Evolutionary conservation across 345 rosid genomes (phyloP).

Genomic region (Pugionium cornutum): DNA sequence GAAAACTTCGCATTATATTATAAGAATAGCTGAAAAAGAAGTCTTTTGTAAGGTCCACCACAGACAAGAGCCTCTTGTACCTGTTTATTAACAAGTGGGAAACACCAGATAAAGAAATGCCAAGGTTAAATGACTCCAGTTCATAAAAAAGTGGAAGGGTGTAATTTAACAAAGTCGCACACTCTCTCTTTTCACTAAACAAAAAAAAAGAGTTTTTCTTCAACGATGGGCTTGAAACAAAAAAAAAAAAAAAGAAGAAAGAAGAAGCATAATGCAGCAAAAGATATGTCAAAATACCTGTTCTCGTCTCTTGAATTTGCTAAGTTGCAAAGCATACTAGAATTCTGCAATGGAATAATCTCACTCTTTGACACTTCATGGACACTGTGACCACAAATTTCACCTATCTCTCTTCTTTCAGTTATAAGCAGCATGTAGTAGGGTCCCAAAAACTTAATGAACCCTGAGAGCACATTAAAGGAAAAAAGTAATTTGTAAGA

Average conservation of each 20-base stretch:
- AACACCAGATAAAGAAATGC: conserved; percentile 10
- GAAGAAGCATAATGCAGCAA: not conserved
- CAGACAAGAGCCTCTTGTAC: conserved; percentile 94
- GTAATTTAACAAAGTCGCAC: not conserved
- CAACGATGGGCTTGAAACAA: not conserved
- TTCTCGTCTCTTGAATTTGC: conserved; percentile 65
- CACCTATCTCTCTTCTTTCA: conserved; percentile 81
- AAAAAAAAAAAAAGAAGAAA: not conserved
- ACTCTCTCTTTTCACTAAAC: conserved; percentile 17
- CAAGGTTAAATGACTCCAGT: conserved; percentile 16
- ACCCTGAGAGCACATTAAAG: conserved; percentile 54
- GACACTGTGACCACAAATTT: conserved; percentile 80
- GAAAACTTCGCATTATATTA: conserved; percentile 92
- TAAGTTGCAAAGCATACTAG: conserved; percentile 48
- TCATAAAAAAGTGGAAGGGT: not conserved
- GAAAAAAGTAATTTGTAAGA: not conserved
- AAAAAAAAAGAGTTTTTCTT: conserved; percentile 11
- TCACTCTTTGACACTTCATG: conserved; percentile 79
- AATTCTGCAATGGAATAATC: conserved; percentile 77
- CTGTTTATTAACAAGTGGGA: conserved; percentile 48
- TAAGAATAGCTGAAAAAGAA: conserved; percentile 98
- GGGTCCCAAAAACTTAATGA: conserved; percentile 91
- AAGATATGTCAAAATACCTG: conserved; percentile 55
- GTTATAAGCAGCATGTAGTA: conserved; percentile 96
- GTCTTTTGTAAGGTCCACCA: conserved; percentile 95